Base-by-base conservation (phyloP, 495 filamentous ascomycete species). In the Daldinia grandis region DNA sequence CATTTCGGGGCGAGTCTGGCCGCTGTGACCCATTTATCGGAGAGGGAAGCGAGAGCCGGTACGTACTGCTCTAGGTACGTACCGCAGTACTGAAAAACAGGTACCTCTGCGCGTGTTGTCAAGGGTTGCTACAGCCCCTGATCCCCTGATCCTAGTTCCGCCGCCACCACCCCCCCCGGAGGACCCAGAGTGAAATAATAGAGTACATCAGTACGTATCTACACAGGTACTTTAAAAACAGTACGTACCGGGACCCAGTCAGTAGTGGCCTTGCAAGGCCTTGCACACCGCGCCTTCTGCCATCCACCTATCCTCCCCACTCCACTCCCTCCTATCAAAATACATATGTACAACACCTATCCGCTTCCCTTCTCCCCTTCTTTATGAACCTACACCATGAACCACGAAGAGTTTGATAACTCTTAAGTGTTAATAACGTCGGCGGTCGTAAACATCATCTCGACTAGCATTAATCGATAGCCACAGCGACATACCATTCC, bases 241-340 rank as follows among this genome's bases (percentile, higher is more conserved):
- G 72, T 72, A 72, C 69, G 69, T 75, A 75, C 75, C 62, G 51
- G 51, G 59, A 59, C 42, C 66, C 38, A 64, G 59, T 44, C 58
- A 64, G 66, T 27, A 62, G 66, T 57, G 57, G 42, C 64, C 70
- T 75, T 68, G 67, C 66, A 69, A 53, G 57, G 42, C 67, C 70
- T 74, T 68, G 67, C 67, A 69, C 73, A 74, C 75, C 71, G 75
- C 75, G 75, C 67, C 72, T 73, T 77, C 68, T 67, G 56, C 66
- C 67, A 63, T 66, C 66, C 68, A 66, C 62, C 61, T 63, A 61
- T 38, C 59, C 56, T 65, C 49, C 74, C 69, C 70, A 74, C 71
- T 68, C 71, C 64, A 64, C 74, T 71, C 72, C 62, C 69, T 73
- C 73, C 62, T 71, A 72, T 71, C 69, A 73, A 73, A 76, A 77